phyloP scores from a whole-genome alignment of 2,329 filamentous ascomycete genomes.

The Pseudocercospora ulei region DNA sequence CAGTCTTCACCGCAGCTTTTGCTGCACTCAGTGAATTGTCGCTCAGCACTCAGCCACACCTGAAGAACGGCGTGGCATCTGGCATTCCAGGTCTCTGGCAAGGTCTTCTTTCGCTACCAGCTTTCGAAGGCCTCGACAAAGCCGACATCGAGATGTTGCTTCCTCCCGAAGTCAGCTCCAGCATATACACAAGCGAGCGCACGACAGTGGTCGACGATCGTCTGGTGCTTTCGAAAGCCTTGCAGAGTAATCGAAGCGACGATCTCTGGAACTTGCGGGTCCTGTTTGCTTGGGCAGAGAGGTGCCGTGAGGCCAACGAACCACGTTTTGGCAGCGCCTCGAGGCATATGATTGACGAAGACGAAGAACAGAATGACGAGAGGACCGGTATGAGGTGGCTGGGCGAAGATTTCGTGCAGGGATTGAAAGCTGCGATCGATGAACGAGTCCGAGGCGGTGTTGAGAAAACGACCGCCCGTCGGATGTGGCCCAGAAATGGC shows the following conservation, averaged over 20 bases:
- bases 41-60: conserved; percentile 30
- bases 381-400: conserved; percentile 44
- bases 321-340: conserved; percentile 33
- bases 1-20: conserved; percentile 59
- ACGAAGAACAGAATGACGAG: conserved; percentile 19
- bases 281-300: conserved; percentile 59
- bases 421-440: conserved; percentile 45
- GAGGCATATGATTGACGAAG: background rate
- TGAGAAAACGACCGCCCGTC: too few relatives aligned
- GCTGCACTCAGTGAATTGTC: conserved; percentile 57
- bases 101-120: conserved; percentile 60
- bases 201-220: conserved; percentile 60
- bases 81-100: conserved; percentile 46
- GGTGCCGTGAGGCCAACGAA: conserved; percentile 15
- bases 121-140: conserved; percentile 47
- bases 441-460: too few relatives aligned
- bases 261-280: conserved; percentile 53
- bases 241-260: conserved; percentile 45
- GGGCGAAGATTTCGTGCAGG: conserved; percentile 48
- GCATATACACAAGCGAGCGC: conserved; percentile 44
- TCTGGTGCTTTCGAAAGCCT: conserved; percentile 48
- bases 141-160: conserved; percentile 50
- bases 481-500: too few relatives aligned
- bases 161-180: conserved; percentile 35
- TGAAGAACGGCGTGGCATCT: conserved; percentile 16